Conservation (phyloP, 805 yeast genomes). For the Myxozyma mucilagina region DNA sequence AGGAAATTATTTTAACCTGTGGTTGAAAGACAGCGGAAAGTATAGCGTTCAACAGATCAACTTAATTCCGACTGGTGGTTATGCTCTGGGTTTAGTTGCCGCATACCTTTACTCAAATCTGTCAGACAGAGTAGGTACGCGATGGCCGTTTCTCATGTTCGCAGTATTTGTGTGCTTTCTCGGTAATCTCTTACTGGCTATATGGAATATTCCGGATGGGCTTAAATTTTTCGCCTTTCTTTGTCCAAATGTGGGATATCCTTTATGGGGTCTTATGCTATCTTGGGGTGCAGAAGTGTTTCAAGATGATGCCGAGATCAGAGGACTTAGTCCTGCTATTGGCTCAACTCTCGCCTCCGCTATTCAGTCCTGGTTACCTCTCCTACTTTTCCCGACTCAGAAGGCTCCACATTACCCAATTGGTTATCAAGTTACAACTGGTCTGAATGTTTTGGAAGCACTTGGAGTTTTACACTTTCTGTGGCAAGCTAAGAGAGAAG, state of each 20-base stretch:
- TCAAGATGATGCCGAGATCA: slow-evolving; percentile 38
- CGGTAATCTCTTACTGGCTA: slow-evolving; percentile 20
- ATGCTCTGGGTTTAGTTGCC: slow-evolving; percentile 37
- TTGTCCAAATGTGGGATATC: slow-evolving; percentile 19
- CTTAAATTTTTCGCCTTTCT: slow-evolving; percentile 16
- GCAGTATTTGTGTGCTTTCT: slow-evolving; percentile 18
- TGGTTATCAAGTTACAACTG: slow-evolving; percentile 25
- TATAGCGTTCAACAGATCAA: slow-evolving; percentile 39
- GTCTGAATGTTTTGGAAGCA: slow-evolving; percentile 6
- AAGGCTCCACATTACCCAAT: slow-evolving; percentile 40
- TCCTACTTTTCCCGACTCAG: slow-evolving; percentile 40
- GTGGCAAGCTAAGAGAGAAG: slow-evolving; percentile 13
- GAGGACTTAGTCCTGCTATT: slow-evolving; percentile 38
- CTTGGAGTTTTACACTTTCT: slow-evolving; percentile 10
- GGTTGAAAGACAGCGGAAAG: slow-evolving; percentile 37
- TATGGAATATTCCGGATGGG: slow-evolving; percentile 21
- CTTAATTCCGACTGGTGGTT: slow-evolving; percentile 41
- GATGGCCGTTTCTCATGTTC: slow-evolving; percentile 35
- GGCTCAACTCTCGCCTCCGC: slow-evolving; percentile 40
- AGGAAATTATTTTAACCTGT: slow-evolving; percentile 33
- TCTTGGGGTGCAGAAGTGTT: slow-evolving; percentile 34
- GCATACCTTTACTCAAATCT: slow-evolving; percentile 37
- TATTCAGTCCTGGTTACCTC: slow-evolving; percentile 44
- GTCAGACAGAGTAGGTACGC: slow-evolving; percentile 38
- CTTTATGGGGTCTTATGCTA: slow-evolving; percentile 17